Base-by-base conservation (phyloP, 768 basidiomycete genomes). In the Kondoa subrosea region DNA sequence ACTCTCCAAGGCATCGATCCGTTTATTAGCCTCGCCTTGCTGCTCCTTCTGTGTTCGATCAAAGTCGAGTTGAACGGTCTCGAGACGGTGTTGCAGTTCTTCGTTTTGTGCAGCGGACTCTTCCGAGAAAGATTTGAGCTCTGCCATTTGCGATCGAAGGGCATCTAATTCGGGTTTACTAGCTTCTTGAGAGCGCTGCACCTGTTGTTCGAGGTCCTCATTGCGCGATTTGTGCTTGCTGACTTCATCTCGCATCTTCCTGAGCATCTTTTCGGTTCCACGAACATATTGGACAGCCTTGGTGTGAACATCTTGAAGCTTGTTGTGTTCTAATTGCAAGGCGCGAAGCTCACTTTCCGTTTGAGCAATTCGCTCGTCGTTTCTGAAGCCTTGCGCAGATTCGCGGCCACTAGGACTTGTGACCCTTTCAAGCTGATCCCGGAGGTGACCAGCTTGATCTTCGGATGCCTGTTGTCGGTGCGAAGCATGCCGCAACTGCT, bases 211-310 rank as follows among this genome's bases (percentile, higher is more conserved):
- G 30, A 97, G 83, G 67, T 82, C 80, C 57, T 85, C 80, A 74
- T 91, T 92, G 58, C 85, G 77, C 60, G 81, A 81, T 79, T 95
- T 96, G 78, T 93, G 89, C 79, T 88, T 92, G 71, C 83, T 87
- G 67, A 96, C 79, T 75, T 97, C 95, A 67, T 92, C 93, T 77
- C 91, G 89, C 86, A 96, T 89, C 72, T 87, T 85, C 72, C 91
- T 85, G 81, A 96, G 87, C 85, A 97, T 91, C 79, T 92, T 95
- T 78, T 97, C 95, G 1, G 92, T 96, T 58, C 90, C 90, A 82
- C 96, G 97, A 73, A 96, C 91, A 78, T 95, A 96, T 76, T 91
- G 88, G 66, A 97, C 92, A 16, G 95, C 93, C 64, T 92, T 84
- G 74, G 91, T 88, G 77, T 99, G 97, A 74, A 96, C 93, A 60